A percentile compares a stretch with the other conserved stretches of the same genome.
Evolutionary conservation across 2,329 filamentous ascomycete genomes (phyloP).

Genomic region (Verticillium nubilum): DNA sequence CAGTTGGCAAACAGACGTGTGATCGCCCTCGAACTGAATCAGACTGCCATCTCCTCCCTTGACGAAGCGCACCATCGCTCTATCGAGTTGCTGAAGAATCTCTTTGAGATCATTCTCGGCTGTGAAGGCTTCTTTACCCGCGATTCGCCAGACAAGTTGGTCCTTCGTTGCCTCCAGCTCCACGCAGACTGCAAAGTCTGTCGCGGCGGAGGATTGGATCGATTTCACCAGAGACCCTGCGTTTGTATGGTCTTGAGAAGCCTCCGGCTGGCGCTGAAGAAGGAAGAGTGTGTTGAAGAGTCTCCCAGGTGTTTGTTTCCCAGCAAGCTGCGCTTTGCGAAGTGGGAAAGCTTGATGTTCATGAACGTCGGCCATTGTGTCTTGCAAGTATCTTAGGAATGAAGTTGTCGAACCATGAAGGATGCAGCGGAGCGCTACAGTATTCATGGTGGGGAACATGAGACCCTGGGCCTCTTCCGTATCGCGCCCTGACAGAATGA

Average conservation of each 20-base stretch:
- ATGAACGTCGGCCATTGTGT: slow-evolving; percentile 59
- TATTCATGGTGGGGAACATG: slow-evolving; percentile 91
- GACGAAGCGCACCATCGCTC: slow-evolving; percentile 52
- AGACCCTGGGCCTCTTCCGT: slow-evolving; percentile 60
- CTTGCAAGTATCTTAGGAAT: slow-evolving; percentile 70
- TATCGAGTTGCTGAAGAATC: slow-evolving; percentile 56
- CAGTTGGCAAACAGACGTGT: slow-evolving; percentile 63
- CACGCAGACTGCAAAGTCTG: slow-evolving; percentile 77
- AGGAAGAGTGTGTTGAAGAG: slow-evolving; percentile 55
- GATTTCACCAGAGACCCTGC: slow-evolving; percentile 51
- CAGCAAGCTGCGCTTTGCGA: slow-evolving; percentile 54
- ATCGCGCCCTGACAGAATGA: slow-evolving; percentile 81
- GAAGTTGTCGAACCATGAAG: slow-evolving; percentile 61
- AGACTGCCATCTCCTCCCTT: slow-evolving; percentile 39
- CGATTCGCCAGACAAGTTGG: slow-evolving; percentile 63
- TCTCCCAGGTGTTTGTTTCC: slow-evolving; percentile 24
- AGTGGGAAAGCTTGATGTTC: slow-evolving; percentile 74
- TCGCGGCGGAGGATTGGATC: slow-evolving; percentile 56
- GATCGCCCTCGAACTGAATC: slow-evolving; percentile 44
- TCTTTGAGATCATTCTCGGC: slow-evolving; percentile 35
- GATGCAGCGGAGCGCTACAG: slow-evolving; percentile 67
- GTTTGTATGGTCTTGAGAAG: neutral
- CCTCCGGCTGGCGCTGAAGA: slow-evolving; percentile 34
- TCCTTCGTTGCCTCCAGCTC: slow-evolving; percentile 63
- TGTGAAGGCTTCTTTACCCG: slow-evolving; percentile 56